These are phyloP conservation scores for Cubamyces sp. DNA, from an alignment of 768 basidiomycete species.

Conservation along the genomic window DNA sequence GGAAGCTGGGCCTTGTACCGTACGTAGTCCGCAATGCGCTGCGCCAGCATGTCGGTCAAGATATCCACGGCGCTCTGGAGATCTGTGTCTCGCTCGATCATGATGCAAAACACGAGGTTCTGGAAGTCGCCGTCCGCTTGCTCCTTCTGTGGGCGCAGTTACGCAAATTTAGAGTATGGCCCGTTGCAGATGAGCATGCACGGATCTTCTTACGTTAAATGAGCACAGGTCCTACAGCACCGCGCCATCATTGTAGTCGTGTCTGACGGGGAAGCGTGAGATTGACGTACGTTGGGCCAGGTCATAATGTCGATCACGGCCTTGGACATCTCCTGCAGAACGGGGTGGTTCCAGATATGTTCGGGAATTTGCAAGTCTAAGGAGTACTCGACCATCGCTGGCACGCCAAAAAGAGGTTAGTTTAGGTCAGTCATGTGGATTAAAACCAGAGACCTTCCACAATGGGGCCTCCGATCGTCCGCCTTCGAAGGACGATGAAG, in stretches of 20 bases:
- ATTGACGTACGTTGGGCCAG: conserved; percentile 43
- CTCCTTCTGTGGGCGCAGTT: conserved; percentile 37
- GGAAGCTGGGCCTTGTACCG: conserved; percentile 39
- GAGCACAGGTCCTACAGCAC: conserved; percentile 31
- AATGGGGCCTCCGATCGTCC: conserved; percentile 42
- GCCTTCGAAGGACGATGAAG: conserved; percentile 42
- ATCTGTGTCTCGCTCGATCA: conserved; percentile 39
- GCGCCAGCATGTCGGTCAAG: conserved; percentile 41
- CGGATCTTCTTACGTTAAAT: conserved; percentile 18
- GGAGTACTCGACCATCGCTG: conserved; percentile 43
- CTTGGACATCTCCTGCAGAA: conserved; percentile 42
- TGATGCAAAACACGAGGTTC: conserved; percentile 45
- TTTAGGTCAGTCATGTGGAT: not conserved
- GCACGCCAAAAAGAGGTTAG: conserved; percentile 2
- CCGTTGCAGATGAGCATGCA: conserved; percentile 13
- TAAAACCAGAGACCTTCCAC: conserved; percentile 39
- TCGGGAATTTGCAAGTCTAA: conserved; percentile 43
- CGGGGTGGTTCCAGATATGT: conserved; percentile 39
- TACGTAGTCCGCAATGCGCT: conserved; percentile 40
- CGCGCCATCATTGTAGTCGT: conserved; percentile 37
- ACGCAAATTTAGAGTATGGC: not conserved
- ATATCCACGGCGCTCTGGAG: conserved; percentile 42
- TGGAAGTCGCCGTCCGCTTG: conserved; percentile 45
- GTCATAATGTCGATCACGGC: conserved; percentile 47
- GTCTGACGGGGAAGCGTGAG: conserved; percentile 1